Base-by-base conservation (phyloP, 2,329 filamentous ascomycete species). In the Trichoderma koningii region DNA sequence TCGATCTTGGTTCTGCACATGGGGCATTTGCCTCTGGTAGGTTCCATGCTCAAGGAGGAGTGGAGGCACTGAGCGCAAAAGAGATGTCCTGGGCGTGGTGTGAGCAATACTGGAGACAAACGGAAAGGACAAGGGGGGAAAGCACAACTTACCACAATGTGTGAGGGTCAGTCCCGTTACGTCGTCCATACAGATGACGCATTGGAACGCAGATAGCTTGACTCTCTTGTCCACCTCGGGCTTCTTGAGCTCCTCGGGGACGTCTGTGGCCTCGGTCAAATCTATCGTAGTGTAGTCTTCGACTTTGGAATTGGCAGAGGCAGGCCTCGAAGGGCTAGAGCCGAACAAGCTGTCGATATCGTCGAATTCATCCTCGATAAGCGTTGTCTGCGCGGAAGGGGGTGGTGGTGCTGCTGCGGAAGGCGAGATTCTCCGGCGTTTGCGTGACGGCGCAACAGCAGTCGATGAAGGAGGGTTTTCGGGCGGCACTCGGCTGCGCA, bases 131-230 rank as follows among this genome's bases (percentile, higher is more conserved):
- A n/a, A n/a, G 23, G 7, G n/a, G 9, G 23, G 17, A 38, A 10
- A 47, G 19, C 7, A 10, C 44, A 53, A 77, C 85, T 68, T 84
- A 89, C 87, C 87, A 74, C 87, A 89, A 73, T 88, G 85, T 3
- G 87, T 89, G 52, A 88, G 83, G 1, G 85, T 88, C 66, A 89
- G 70, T 30, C 80, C 78, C 1, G 81, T 82, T 28, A 80, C 82
- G 67, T 85, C 80, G 66, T 89, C 87, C 85, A 89, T 87, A 75
- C 87, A 89, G 65, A 89, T 89, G 50, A 87, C 85, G 67, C 87
- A 89, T 74, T 89, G 85, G 55, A 88, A 87, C 4, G 79, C 77
- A 51, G 80, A 78, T 17, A 89, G 74, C 72, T 84, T 86, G 71
- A 80, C 73, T 57, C 75, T 79, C 12, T 81, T 83, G 57, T 84